Percentiles rank a stretch among this genome's conserved stretches.
These are phyloP conservation scores for Biscogniauxia marginata DNA, from an alignment of 2,329 filamentous ascomycete genomes.

Conservation along the genomic window DNA sequence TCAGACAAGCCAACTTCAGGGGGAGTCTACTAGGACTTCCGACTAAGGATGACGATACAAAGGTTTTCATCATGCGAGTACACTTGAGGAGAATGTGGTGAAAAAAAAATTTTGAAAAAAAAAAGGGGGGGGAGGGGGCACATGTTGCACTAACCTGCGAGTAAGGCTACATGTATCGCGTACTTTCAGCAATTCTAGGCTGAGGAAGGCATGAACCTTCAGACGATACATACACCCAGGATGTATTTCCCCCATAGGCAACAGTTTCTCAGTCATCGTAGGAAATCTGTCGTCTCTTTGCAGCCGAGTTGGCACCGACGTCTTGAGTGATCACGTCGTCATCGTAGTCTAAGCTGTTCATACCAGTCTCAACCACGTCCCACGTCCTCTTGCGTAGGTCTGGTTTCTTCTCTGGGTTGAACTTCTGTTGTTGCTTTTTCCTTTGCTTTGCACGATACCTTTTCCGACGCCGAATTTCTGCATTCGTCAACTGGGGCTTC, in stretches of 20 bases:
- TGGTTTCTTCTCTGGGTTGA: slow-evolving; percentile 49
- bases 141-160: slow-evolving; percentile 29
- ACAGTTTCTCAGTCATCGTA: slow-evolving; percentile 43
- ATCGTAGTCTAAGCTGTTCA: slow-evolving; percentile 61
- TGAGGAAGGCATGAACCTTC: not conserved
- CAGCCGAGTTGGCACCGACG: slow-evolving; percentile 23
- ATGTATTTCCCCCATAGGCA: not conserved
- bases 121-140: too few relatives aligned
- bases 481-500: slow-evolving; percentile 24
- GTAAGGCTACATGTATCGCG: slow-evolving; percentile 2
- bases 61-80: slow-evolving; percentile 73
- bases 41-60: slow-evolving; percentile 98
- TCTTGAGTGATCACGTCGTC: slow-evolving; percentile 34
- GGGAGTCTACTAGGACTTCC: slow-evolving; percentile 49
- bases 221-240: not conserved
- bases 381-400: slow-evolving; percentile 66
- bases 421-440: slow-evolving; percentile 38
- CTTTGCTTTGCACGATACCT: slow-evolving; percentile 38
- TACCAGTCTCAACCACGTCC: slow-evolving; percentile 62
- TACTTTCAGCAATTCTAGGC: not conserved
- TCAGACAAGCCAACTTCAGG: slow-evolving; percentile 31
- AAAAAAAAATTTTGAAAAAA: slow-evolving; percentile 1
- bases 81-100: not conserved
- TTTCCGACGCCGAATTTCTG: slow-evolving; percentile 32
- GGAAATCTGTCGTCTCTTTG: slow-evolving; percentile 45